Percentiles rank a stretch among this genome's conserved stretches.
phyloP scores from a whole-genome alignment of 2,329 filamentous ascomycete species.

The Monilinia polystroma region DNA sequence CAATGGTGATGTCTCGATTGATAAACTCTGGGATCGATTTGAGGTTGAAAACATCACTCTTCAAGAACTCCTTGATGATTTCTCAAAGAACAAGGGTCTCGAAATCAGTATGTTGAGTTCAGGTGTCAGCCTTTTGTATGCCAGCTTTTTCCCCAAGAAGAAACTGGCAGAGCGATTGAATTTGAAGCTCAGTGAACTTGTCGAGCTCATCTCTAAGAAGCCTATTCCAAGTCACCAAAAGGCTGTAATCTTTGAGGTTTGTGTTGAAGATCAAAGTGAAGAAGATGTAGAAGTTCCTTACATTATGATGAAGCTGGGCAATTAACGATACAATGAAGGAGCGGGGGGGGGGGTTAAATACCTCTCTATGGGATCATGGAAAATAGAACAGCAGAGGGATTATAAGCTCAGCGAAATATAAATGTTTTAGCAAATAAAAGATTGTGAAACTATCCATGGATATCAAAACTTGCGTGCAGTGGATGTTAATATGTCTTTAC shows the following conservation, averaged over 20 bases:
- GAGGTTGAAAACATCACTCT: conserved; percentile 85
- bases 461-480: no score
- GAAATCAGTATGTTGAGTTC: conserved; percentile 91
- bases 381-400: conserved; percentile 12
- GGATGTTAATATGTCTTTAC: no score
- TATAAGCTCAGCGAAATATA: conserved; percentile 11
- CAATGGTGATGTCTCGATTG: conserved; percentile 76
- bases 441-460: no score
- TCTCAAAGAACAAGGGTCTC: conserved; percentile 72
- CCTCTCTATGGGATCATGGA: conserved; percentile 4
- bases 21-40: conserved; percentile 98
- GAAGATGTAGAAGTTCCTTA: conserved; percentile 98
- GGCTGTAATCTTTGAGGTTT: conserved; percentile 95
- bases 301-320: conserved; percentile 72
- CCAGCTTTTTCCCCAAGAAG: conserved; percentile 79
- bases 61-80: conserved; percentile 77
- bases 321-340: conserved; percentile 26
- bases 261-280: conserved; percentile 80
- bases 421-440: background rate
- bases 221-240: conserved; percentile 86
- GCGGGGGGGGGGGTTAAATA: background rate
- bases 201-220: conserved; percentile 90
- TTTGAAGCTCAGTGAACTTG: conserved; percentile 84
- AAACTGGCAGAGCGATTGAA: conserved; percentile 77
- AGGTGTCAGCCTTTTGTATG: conserved; percentile 93